phyloP scores from a whole-genome alignment of 1,284 basidiomycete species.

The Neonothopanus nambi region DNA sequence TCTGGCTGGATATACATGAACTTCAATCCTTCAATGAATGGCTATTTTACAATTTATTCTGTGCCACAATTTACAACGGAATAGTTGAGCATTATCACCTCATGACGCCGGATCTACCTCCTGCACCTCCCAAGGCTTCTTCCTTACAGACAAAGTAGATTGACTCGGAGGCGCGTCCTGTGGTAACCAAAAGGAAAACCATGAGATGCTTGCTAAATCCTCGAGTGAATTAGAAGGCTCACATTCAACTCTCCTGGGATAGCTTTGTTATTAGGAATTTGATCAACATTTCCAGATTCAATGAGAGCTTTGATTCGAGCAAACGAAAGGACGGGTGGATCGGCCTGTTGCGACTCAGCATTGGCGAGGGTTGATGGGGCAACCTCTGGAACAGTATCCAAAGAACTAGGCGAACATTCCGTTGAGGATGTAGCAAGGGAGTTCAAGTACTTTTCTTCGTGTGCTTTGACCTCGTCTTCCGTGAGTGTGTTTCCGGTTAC shows the following conservation, averaged over 20 bases:
- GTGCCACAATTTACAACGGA: too few relatives aligned
- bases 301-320: slow-evolving; percentile 69
- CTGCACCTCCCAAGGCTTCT: slow-evolving; percentile 17
- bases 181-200: slow-evolving; percentile 5
- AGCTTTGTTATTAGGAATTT: slow-evolving; percentile 74
- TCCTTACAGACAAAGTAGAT: slow-evolving; percentile 4
- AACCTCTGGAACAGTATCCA: background rate
- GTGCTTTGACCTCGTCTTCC: slow-evolving; percentile 36
- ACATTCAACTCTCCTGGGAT: slow-evolving; percentile 68
- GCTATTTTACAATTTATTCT: too few relatives aligned
- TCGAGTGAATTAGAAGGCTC: slow-evolving; percentile 24
- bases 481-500: slow-evolving; percentile 40
- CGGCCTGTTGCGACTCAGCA: too few relatives aligned
- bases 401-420: background rate
- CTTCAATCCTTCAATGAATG: too few relatives aligned
- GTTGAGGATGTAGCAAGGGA: background rate
- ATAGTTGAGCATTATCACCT: too few relatives aligned
- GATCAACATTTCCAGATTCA: slow-evolving; percentile 64
- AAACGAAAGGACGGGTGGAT: slow-evolving; percentile 56
- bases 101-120: background rate
- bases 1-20: too few relatives aligned
- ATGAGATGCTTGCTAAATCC: slow-evolving; percentile 9
- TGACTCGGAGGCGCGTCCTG: slow-evolving; percentile 46
- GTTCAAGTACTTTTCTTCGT: slow-evolving; percentile 23
- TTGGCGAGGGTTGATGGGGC: background rate